These are phyloP conservation scores for Phaseolus coccineus DNA, from an alignment of 331 rosid species.

Conservation along the genomic window DNA sequence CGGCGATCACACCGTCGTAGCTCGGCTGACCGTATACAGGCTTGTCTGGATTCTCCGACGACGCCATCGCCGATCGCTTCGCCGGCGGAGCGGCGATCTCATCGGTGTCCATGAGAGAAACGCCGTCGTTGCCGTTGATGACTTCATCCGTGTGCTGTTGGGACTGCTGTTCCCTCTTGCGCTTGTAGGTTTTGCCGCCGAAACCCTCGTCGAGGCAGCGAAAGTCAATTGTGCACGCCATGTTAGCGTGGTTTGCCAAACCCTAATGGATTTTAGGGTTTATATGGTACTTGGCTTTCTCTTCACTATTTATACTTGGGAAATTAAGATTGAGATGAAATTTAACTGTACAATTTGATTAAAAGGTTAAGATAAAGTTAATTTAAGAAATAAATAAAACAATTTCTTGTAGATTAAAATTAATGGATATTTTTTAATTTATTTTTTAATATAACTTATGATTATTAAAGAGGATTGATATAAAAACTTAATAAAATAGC, in stretches of 20 bases:
- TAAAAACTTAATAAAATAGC: too few relatives aligned
- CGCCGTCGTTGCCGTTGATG: not conserved
- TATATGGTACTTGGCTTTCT: slow-evolving; percentile 7
- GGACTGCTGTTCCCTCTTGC: slow-evolving; percentile 67
- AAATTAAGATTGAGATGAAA: too few relatives aligned
- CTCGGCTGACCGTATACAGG: slow-evolving; percentile 74
- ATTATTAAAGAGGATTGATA: too few relatives aligned
- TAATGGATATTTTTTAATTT: too few relatives aligned
- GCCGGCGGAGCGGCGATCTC: slow-evolving; percentile 63
- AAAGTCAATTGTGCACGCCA: slow-evolving; percentile 93
- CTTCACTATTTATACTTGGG: not conserved
- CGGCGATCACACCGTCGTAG: slow-evolving; percentile 90
- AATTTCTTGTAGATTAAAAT: too few relatives aligned
- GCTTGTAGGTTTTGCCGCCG: slow-evolving; percentile 93
- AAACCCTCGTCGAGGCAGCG: slow-evolving; percentile 90
- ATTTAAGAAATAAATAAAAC: too few relatives aligned
- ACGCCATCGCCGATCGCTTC: slow-evolving; percentile 76
- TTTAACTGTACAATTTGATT: too few relatives aligned
- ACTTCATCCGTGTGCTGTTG: not conserved
- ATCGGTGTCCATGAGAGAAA: slow-evolving; percentile 75
- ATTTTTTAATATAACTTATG: too few relatives aligned
- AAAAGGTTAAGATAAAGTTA: too few relatives aligned
- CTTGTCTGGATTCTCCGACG: slow-evolving; percentile 73
- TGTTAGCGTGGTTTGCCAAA: slow-evolving; percentile 25
- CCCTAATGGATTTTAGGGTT: slow-evolving; percentile 40